Percentiles rank a stretch among this genome's conserved stretches.
These are phyloP conservation scores for Tricholoma furcatifolium DNA, from an alignment of 768 basidiomycete genomes.

Conservation along the genomic window DNA sequence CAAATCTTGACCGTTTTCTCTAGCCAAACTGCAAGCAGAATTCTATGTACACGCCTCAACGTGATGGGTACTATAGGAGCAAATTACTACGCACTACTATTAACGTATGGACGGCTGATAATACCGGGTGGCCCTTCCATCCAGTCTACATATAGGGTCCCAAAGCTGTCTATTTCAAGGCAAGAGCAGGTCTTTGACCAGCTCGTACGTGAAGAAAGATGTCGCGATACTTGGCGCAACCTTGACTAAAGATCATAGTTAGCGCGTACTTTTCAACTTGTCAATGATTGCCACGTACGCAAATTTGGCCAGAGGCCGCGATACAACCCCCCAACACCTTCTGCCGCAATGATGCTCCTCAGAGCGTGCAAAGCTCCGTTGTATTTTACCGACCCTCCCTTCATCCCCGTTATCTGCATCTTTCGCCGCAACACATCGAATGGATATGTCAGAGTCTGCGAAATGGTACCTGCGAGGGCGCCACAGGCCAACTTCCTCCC, in stretches of 20 bases:
- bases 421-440: constrained; percentile 93
- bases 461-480: constrained; percentile 82
- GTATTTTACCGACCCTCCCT: constrained; percentile 63
- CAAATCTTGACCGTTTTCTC: too few species aligned
- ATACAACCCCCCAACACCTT: constrained; percentile 80
- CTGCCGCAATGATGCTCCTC: constrained; percentile 60
- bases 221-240: constrained; percentile 91
- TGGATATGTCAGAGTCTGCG: constrained; percentile 93
- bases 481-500: constrained; percentile 79
- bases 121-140: constrained; percentile 13
- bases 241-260: constrained; percentile 54
- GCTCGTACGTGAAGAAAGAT: constrained; percentile 81
- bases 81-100: constrained; percentile 4
- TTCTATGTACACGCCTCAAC: background rate
- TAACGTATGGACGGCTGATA: background rate
- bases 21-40: too few species aligned
- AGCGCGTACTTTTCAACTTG: constrained; percentile 1
- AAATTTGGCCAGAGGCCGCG: constrained; percentile 88
- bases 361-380: constrained; percentile 81
- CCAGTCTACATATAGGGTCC: constrained; percentile 10
- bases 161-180: constrained; percentile 19
- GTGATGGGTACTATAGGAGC: constrained; percentile 1
- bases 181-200: constrained; percentile 42
- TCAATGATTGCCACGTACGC: constrained; percentile 47
- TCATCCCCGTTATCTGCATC: constrained; percentile 92